These are phyloP conservation scores for Serendipita sp. DNA, from an alignment of 768 basidiomycete species.

Conservation along the genomic window DNA sequence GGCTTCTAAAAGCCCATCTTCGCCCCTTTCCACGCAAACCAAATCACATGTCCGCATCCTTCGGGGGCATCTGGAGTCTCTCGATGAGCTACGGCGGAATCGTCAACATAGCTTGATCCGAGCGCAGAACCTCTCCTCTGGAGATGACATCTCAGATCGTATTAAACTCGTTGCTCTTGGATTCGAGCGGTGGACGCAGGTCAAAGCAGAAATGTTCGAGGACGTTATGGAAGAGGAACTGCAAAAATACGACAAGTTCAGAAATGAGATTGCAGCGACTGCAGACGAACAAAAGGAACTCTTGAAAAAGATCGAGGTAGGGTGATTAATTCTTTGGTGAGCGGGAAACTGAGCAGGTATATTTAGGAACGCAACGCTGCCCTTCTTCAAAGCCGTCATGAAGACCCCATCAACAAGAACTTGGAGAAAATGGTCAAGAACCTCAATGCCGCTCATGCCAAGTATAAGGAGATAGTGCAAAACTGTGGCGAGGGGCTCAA, in stretches of 20 bases:
- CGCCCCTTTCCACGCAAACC: constrained; percentile 26
- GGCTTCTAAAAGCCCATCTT: constrained; percentile 14
- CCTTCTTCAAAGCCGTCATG: constrained; percentile 62
- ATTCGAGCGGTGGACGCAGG: constrained; percentile 49
- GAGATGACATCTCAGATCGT: constrained; percentile 57
- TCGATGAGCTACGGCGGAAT: constrained; percentile 53
- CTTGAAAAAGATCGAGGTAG: constrained; percentile 54
- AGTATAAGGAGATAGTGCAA: constrained; percentile 67
- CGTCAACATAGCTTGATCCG: constrained; percentile 48
- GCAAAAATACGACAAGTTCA: constrained; percentile 62
- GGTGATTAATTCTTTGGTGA: background rate
- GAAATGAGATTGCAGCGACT: constrained; percentile 37
- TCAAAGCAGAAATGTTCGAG: constrained; percentile 78
- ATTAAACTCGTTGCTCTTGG: constrained; percentile 51
- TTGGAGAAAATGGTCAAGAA: constrained; percentile 70
- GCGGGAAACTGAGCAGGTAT: constrained; percentile 1
- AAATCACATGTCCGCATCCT: constrained; percentile 52
- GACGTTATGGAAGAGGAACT: constrained; percentile 64
- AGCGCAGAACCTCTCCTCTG: constrained; percentile 41
- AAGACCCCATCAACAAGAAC: constrained; percentile 60
- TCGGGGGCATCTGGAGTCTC: constrained; percentile 57
- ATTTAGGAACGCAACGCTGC: constrained; percentile 45
- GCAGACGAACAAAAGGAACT: constrained; percentile 37
- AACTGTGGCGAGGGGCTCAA: constrained; percentile 84
- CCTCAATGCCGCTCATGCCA: constrained; percentile 71